Base-by-base conservation (phyloP, 306 rosid species). In the Hippophae gyantsensis region DNA sequence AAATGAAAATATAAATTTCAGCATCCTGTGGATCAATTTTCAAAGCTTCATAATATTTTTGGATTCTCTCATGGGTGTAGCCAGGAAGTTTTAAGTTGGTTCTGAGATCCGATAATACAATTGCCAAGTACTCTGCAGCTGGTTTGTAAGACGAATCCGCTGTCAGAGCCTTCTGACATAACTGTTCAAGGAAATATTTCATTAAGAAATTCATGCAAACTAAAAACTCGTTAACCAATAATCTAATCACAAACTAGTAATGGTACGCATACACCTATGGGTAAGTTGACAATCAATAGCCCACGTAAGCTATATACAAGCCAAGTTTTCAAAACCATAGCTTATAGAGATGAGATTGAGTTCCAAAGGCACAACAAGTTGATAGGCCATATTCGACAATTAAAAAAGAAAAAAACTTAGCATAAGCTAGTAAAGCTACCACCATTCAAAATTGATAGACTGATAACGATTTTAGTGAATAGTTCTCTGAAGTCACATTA, bases 1-100 rank as follows among this genome's bases (percentile, higher is more conserved):
- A 69, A 70, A 43, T 50, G 57, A 67, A 32, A 47, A 9, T 47
- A 56, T 43, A 74, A 62, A 78, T 78, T 88, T 88, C 99, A 71
- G 99, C 99, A 74, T 88, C 88, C 67, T 80, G 96, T 8, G 89
- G 80, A 79, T 93, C 97, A 75, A 83, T 79, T 76, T 86, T 86
- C 72, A 93, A 86, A 54, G 99, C 99, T 75, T 86, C 99, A 70
- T 86, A 82, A 74, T 93, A 93, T 78, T 93, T 93, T 78, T 93
- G 95, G 81, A 93, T 80, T 73, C 99, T 95, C 56, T 93, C 99
- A 67, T 82, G 95, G 57, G 95, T 86, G 71, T 86, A 84, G 13
- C 99, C 99, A 66, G 94, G 82, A 70, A 92, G 94, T 86, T 93
- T 93, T 73, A 84, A 80, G 82, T 90, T 86, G 75, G 99, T 93